A percentile compares a stretch with the other conserved stretches of the same genome.
Evolutionary conservation across 2,329 filamentous ascomycete genomes (phyloP).

Genomic region (Neodidymelliopsis sp.): DNA sequence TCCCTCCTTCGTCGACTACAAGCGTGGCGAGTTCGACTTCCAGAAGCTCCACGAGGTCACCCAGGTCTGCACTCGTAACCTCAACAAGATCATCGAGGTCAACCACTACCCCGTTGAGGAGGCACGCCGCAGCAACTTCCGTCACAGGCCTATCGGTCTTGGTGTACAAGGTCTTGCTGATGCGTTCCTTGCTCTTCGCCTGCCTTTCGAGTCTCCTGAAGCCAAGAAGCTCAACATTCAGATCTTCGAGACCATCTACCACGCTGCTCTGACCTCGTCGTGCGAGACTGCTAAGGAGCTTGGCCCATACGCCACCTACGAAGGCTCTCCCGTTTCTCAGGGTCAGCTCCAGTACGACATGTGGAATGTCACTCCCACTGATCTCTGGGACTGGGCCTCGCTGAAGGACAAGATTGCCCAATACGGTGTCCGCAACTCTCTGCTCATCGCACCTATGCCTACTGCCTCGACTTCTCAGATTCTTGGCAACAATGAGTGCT

Average conservation of each 20-base stretch:
- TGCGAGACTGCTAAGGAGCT: constrained; percentile 83
- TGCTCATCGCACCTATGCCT: constrained; percentile 96
- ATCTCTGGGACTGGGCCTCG: constrained; percentile 94
- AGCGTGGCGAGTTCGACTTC: constrained; percentile 88
- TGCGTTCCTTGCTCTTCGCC: constrained; percentile 93
- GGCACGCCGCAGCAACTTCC: constrained; percentile 94
- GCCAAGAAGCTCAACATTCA: constrained; percentile 94
- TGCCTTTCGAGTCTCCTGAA: constrained; percentile 96
- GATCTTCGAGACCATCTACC: constrained; percentile 99
- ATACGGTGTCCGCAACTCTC: constrained; percentile 92
- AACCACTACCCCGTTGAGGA: constrained; percentile 98
- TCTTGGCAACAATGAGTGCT: constrained; percentile 98
- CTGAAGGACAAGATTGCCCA: constrained; percentile 92
- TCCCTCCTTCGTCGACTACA: constrained; percentile 88
- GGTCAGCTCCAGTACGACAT: constrained; percentile 98
- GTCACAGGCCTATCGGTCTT: constrained; percentile 92
- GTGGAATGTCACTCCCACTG: constrained; percentile 93
- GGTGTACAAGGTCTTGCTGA: constrained; percentile 98
- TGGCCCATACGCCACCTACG: constrained; percentile 87
- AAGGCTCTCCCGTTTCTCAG: constrained; percentile 92
- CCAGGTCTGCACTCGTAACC: constrained; percentile 89
- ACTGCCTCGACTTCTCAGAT: constrained; percentile 98
- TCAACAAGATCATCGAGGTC: constrained; percentile 98
- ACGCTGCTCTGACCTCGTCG: constrained; percentile 89
- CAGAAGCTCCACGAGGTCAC: constrained; percentile 94